Evolutionary conservation across 2,329 filamentous ascomycete species (phyloP).

Genomic region (Chrysosporium queenslandicum): DNA sequence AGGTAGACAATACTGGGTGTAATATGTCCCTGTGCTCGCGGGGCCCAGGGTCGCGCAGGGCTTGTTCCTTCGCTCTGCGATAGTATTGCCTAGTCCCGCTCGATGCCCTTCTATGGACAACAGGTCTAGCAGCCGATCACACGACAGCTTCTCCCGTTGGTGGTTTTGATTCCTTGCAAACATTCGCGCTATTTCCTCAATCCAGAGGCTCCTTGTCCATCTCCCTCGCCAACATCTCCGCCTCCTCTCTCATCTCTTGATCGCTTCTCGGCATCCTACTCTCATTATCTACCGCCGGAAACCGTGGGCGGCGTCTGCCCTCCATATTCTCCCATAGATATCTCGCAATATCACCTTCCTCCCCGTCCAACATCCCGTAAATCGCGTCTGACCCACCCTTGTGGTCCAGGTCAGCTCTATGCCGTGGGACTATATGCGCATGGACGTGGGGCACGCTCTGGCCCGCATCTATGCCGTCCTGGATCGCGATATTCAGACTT

Average conservation of each 20-base stretch:
- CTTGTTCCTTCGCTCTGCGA: neutral
- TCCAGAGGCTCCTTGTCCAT: constrained; percentile 35
- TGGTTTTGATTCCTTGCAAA: neutral
- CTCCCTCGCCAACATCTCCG: constrained; percentile 52
- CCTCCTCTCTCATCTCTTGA: constrained; percentile 73
- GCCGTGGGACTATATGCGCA: constrained; percentile 77
- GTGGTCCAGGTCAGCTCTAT: constrained; percentile 48
- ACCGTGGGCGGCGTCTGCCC: constrained; percentile 43
- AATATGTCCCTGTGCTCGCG: neutral
- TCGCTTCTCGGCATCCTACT: constrained; percentile 55
- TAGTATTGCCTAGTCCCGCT: neutral
- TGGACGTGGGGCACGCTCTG: constrained; percentile 93
- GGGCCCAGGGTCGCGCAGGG: no score
- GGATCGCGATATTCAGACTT: constrained; percentile 87
- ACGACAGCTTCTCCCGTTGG: no score
- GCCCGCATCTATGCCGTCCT: constrained; percentile 80
- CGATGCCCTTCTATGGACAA: no score
- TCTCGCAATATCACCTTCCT: constrained; percentile 50
- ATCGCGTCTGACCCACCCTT: constrained; percentile 58
- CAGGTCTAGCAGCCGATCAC: no score
- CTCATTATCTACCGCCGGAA: constrained; percentile 62
- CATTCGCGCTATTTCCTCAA: no score
- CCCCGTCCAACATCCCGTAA: constrained; percentile 71
- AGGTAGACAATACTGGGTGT: neutral
- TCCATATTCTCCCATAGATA: constrained; percentile 54